phyloP scores from a whole-genome alignment of 2,329 filamentous ascomycete species.

The Sclerotinia borealis region DNA sequence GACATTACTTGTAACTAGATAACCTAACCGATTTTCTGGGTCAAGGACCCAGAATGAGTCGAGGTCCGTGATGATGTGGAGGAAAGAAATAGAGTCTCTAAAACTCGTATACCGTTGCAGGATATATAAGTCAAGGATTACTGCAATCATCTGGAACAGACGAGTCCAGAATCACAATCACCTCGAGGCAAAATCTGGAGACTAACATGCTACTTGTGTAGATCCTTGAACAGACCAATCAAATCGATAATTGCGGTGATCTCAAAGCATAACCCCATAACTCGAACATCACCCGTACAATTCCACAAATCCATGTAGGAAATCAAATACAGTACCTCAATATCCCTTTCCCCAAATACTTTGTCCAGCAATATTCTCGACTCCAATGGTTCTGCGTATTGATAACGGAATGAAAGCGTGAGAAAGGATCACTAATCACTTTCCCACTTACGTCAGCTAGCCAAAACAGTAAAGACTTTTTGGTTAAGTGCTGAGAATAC shows the following conservation, averaged over 20 bases:
- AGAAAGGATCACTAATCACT: neutral
- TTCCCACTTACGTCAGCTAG: neutral
- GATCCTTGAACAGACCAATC: neutral
- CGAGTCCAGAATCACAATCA: neutral
- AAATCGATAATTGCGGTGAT: too few relatives aligned
- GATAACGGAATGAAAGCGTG: too few relatives aligned
- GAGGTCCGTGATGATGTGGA: neutral
- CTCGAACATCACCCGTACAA: too few relatives aligned
- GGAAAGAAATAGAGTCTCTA: neutral
- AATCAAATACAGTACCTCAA: too few relatives aligned
- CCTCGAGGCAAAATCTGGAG: neutral
- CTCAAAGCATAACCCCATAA: too few relatives aligned
- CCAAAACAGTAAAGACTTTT: neutral
- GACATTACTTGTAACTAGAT: too few relatives aligned
- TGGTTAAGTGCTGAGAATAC: neutral
- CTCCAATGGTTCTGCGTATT: neutral
- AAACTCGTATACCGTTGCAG: too few relatives aligned
- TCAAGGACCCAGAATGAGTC: neutral
- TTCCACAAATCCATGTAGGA: too few relatives aligned
- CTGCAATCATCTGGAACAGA: too few relatives aligned
- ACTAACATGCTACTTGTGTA: neutral
- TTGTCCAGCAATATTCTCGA: neutral
- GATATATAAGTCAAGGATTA: too few relatives aligned
- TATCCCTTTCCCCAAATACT: too few relatives aligned
- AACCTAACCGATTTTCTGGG: too few relatives aligned